phyloP scores from a whole-genome alignment of 2,329 filamentous ascomycete species.

The Penicillium hordei region DNA sequence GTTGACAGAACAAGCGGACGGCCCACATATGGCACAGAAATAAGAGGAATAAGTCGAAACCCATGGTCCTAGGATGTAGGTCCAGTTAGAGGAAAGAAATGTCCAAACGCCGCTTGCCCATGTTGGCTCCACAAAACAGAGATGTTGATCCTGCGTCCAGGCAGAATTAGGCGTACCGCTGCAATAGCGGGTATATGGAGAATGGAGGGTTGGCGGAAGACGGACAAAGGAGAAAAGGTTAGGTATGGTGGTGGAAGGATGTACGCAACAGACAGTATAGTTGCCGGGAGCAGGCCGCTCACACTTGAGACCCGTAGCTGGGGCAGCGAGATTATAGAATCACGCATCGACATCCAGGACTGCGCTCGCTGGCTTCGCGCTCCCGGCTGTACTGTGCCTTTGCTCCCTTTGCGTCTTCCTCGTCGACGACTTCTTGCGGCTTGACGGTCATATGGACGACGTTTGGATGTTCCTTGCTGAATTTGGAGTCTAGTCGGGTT shows the following conservation, averaged over 20 bases:
- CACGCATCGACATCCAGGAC: constrained; percentile 63
- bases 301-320: not conserved
- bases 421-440: constrained; percentile 78
- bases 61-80: not conserved
- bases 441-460: constrained; percentile 94
- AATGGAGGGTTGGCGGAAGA: not conserved
- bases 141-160: constrained; percentile 18
- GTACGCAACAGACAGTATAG: not conserved
- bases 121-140: constrained; percentile 3
- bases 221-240: not conserved
- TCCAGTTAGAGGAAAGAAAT: constrained; percentile 6
- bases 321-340: constrained; percentile 50
- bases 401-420: constrained; percentile 70
- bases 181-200: constrained; percentile 6
- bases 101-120: constrained; percentile 22
- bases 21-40: not conserved
- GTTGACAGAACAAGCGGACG: not conserved
- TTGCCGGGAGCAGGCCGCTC: not conserved
- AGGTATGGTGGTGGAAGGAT: not conserved
- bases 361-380: constrained; percentile 56
- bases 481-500: constrained; percentile 66
- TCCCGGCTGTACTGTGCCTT: constrained; percentile 54
- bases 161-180: constrained; percentile 12
- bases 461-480: constrained; percentile 71
- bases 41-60: not conserved